These are phyloP conservation scores for Verticillium isaacii DNA, from an alignment of 2,329 filamentous ascomycete species.

Conservation along the genomic window DNA sequence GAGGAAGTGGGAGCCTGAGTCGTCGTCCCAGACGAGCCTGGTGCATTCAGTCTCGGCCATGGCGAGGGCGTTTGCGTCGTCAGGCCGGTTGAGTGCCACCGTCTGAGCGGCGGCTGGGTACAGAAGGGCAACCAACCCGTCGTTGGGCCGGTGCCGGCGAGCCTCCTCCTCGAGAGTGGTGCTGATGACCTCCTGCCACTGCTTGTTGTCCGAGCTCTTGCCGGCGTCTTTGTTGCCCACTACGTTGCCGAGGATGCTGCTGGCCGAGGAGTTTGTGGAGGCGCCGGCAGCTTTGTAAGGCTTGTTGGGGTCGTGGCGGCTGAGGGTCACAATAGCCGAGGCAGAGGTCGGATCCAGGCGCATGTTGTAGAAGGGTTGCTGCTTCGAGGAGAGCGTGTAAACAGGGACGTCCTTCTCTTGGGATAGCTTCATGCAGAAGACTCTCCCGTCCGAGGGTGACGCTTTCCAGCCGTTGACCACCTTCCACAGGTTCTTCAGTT, in stretches of 20 bases:
- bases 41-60: conserved; percentile 66
- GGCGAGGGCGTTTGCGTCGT: conserved; percentile 53
- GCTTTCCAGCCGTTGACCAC: conserved; percentile 67
- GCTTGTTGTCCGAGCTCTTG: conserved; percentile 32
- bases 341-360: conserved; percentile 59
- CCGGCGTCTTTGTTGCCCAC: conserved; percentile 18
- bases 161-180: conserved; percentile 54
- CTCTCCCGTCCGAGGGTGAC: conserved; percentile 50
- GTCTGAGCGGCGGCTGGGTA: conserved; percentile 63
- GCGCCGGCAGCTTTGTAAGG: conserved; percentile 38
- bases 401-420: conserved; percentile 57
- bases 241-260: conserved; percentile 25
- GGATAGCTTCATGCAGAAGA: conserved; percentile 54
- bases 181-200: conserved; percentile 53
- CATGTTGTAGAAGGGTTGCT: conserved; percentile 64
- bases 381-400: conserved; percentile 58
- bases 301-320: conserved; percentile 56
- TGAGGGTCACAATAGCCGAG: conserved; percentile 56
- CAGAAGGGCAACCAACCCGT: conserved; percentile 62
- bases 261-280: conserved; percentile 18
- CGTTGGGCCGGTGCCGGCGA: conserved; percentile 48
- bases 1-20: conserved; percentile 55
- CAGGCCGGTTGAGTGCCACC: conserved; percentile 55
- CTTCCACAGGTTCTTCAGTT: conserved; percentile 64
- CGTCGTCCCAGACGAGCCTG: conserved; percentile 66